Evolutionary conservation across 1,139 yeast genomes (phyloP), one percentile per base, ranked within the genome.

Genomic region (Spencermartinsiella ligniputridi): DNA sequence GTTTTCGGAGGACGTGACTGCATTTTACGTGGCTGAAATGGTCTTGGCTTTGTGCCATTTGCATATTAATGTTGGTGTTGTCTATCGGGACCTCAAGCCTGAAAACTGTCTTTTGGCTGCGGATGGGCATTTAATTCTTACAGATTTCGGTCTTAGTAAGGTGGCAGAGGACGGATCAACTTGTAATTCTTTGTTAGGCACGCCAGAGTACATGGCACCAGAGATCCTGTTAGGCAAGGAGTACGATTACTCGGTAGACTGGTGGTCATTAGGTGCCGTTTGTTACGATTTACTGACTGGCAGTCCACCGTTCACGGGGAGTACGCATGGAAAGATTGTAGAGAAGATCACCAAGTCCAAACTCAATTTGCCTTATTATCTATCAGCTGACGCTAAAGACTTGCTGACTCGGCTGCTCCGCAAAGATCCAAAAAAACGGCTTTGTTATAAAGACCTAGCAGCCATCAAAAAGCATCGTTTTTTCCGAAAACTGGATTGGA

Each of bases 211-310:
- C 62, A 89, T 90, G 87, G 97, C 97, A 0, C 98, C 98, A 1
- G 97, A 92, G 62, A 85, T 92, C 25, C 67, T 92, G 21, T 78
- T 78, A 42, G 96, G 96, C 20, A 79, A 83, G 51, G 81, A 83
- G n/a, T 92, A 92, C 61, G 92, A 89, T 52, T 82, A 77, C 52
- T 75, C 81, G 8, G 96, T 94, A 9, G 98, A 92, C 62, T 92
- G 97, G 95, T 92, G 97, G 95, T 88, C 97, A 0, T 70, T 92
- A 24, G 97, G 98, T 0, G 88, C 96, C 53, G 87, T 92, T 5
- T 76, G 88, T 24, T 88, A 72, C 62, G 97, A 92, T 63, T 74
- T 92, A 70, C 70, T 92, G 35, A 85, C 95, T 0, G 97, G 98
- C 0, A 76, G 83, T 39, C 97, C 98, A 1, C 98, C 98, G 2